Evolutionary conservation across 352 stramenopile genomes (phyloP).

Genomic region (Peronosclerospora sorghi): DNA sequence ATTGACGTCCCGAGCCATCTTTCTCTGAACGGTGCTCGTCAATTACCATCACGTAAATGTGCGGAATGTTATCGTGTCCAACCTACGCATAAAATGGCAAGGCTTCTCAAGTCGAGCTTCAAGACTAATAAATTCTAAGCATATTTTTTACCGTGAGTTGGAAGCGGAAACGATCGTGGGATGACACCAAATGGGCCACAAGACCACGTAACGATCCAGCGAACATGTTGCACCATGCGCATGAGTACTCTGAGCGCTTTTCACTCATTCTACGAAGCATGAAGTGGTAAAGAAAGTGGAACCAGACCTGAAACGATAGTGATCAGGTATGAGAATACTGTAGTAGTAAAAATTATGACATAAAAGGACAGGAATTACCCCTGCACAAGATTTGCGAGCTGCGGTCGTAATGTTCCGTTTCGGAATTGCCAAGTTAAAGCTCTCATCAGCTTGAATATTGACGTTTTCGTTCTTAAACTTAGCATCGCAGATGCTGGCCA

Average conservation of each 20-base stretch:
- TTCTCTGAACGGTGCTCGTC: conserved; percentile 18
- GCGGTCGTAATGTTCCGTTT: conserved; percentile 20
- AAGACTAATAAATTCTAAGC: neutral
- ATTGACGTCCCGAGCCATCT: conserved; percentile 10
- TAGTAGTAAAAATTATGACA: neutral
- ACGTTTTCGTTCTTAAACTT: conserved; percentile 23
- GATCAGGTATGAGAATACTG: neutral
- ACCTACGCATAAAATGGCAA: conserved; percentile 18
- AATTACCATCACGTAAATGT: conserved; percentile 72
- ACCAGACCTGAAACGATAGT: conserved; percentile 45
- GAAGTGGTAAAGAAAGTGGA: conserved; percentile 76
- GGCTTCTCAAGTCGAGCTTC: neutral
- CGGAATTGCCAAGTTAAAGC: conserved; percentile 26
- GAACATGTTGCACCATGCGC: conserved; percentile 78
- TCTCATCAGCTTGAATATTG: conserved; percentile 13
- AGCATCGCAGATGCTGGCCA: conserved; percentile 24
- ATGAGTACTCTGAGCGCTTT: conserved; percentile 72
- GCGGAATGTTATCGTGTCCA: conserved; percentile 65
- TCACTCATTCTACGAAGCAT: conserved; percentile 74
- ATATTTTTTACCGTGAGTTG: conserved; percentile 39
- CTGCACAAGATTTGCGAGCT: conserved; percentile 14
- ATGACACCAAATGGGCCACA: conserved; percentile 64
- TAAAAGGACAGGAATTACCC: conserved; percentile 12
- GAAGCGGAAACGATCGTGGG: conserved; percentile 70
- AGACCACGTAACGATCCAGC: conserved; percentile 59